phyloP scores from a whole-genome alignment of 1,284 basidiomycete species.

The Tetrapyrgos nigripes region DNA sequence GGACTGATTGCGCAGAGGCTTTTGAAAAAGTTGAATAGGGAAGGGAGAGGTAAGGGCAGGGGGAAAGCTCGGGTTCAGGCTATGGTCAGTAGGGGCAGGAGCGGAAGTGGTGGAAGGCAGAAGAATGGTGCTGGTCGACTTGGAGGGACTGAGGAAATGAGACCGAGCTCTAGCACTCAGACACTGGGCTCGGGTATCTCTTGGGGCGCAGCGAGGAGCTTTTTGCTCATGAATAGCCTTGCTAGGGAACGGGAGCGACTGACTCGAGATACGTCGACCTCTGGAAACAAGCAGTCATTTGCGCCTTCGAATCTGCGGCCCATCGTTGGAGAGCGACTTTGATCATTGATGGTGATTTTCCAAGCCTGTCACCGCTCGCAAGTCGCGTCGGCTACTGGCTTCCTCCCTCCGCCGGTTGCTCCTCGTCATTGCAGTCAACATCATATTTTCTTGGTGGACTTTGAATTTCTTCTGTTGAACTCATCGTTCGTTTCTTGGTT shows the following conservation, averaged over 20 bases:
- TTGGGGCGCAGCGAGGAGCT: background rate
- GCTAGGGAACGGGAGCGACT: background rate
- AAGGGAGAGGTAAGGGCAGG: background rate
- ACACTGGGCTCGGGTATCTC: background rate
- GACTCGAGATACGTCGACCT: background rate
- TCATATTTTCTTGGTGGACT: too few species aligned
- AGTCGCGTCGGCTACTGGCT: too few species aligned
- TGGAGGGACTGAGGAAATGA: too few species aligned
- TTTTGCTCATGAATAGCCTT: background rate
- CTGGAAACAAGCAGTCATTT: background rate
- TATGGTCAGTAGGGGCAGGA: background rate
- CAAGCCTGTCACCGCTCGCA: too few species aligned
- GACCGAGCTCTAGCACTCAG: background rate
- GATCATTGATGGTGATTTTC: too few species aligned
- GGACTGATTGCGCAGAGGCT: conserved; percentile 18
- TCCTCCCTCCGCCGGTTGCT: too few species aligned
- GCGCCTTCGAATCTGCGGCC: background rate
- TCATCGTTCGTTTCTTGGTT: too few species aligned
- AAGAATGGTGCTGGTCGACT: background rate
- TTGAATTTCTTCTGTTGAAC: too few species aligned
- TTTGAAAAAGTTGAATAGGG: conserved; percentile 14
- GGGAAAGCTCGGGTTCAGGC: background rate
- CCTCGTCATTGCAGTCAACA: too few species aligned
- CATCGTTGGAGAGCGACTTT: too few species aligned
- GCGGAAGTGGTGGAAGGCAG: background rate